Percentiles rank a stretch among this genome's conserved stretches.
These are phyloP conservation scores for Ogataea ganodermae DNA, from an alignment of 805 yeast genomes.

Conservation along the genomic window DNA sequence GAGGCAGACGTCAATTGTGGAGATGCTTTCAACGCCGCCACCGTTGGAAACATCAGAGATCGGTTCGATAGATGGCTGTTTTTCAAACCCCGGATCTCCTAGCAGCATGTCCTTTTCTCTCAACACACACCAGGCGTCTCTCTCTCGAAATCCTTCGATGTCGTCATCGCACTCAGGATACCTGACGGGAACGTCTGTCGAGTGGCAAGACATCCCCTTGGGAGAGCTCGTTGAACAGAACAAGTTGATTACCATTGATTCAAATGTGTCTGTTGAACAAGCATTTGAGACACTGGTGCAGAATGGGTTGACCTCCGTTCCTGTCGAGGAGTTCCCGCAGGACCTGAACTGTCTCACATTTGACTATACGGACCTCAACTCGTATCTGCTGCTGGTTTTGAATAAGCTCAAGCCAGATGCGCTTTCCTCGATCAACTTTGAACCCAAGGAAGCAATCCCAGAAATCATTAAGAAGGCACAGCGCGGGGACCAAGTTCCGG, in stretches of 20 bases:
- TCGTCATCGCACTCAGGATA: constrained; percentile 34
- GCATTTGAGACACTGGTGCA: constrained; percentile 79
- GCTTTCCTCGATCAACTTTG: constrained; percentile 36
- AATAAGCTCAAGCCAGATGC: constrained; percentile 57
- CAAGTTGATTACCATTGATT: constrained; percentile 69
- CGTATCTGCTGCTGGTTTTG: constrained; percentile 80
- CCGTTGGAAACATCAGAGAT: constrained; percentile 44
- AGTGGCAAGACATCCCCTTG: constrained; percentile 76
- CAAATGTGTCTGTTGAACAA: constrained; percentile 73
- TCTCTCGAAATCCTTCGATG: constrained; percentile 42
- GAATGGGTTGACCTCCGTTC: constrained; percentile 81
- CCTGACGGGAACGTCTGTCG: constrained; percentile 38
- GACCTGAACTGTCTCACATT: constrained; percentile 78
- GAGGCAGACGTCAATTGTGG: constrained; percentile 71
- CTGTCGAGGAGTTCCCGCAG: constrained; percentile 60
- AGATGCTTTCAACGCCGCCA: constrained; percentile 75
- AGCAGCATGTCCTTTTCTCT: constrained; percentile 11
- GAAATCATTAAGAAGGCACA: constrained; percentile 63
- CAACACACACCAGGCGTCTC: constrained; percentile 8
- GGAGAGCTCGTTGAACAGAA: constrained; percentile 76
- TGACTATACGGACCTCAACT: constrained; percentile 88
- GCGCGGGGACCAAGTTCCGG: constrained; percentile 88
- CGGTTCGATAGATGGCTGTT: constrained; percentile 15
- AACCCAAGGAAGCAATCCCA: constrained; percentile 42
- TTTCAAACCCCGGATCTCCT: constrained; percentile 22